Evolutionary conservation across 2,329 filamentous ascomycete genomes (phyloP), one percentile per base, ranked within the genome.

Genomic region (Fusarium cicatricum): DNA sequence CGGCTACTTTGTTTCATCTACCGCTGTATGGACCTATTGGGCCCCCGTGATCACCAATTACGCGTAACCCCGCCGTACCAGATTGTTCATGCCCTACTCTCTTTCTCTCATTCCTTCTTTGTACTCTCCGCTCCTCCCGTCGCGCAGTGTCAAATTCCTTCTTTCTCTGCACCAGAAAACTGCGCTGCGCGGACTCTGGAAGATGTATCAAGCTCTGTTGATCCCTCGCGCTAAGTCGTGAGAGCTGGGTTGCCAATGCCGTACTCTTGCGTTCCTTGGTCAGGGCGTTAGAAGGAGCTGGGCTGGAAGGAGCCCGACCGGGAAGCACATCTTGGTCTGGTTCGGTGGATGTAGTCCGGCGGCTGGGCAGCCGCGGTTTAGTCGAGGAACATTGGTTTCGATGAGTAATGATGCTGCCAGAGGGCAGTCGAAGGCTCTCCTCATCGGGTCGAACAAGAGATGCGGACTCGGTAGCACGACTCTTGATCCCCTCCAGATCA

Each of bases 171-270:
- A 52, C 10, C 0, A 65, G 38, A 1, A 65, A 39, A 11, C 42
- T 60, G 0, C 62, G 55, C 29, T 69, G 66, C 16, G 58, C 31
- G 1, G 60, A 55, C 2, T 45, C 37, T 3, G 64, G 32, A 5
- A 69, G 33, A 14, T 69, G 60, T 23, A 63, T 32, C 16, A 69
- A 36, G 10, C 62, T 69, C 23, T 46, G 54, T 3, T 64, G 64
- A 2, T 69, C 66, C 3, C 21, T 57, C 2, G 45, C 42, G 4
- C 60, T 60, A 1, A 60, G 46, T 1, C 44, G 38, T 0, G 55
- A 36, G 2, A 65, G 19, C 8, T 63, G 62, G 3, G 62, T 50
- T 1, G 62, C 59, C 17, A 65, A 16, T 0, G 55, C 46, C 0
- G 29, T 31, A 0, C 60, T 49, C 2, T 58, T 60, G 5, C 32